phyloP scores from a whole-genome alignment of 2,329 filamentous ascomycete genomes.

The Sporothrix sp. region DNA sequence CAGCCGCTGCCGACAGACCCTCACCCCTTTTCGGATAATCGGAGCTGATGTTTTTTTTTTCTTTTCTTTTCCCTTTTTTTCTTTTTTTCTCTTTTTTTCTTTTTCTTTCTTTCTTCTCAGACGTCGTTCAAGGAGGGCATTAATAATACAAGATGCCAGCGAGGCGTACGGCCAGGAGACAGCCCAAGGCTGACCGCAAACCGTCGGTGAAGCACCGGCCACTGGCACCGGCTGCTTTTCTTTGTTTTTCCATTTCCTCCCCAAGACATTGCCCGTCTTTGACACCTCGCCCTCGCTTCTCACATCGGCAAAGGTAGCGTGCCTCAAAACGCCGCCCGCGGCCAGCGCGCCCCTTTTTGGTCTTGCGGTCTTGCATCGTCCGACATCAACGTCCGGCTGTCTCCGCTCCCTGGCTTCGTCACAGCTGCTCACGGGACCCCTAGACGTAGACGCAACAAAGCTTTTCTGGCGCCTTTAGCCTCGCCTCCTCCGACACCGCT shows the following conservation, averaged over 20 bases:
- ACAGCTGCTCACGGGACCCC: too few relatives aligned
- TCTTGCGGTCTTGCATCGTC: too few relatives aligned
- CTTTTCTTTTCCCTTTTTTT: neutral
- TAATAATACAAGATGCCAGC: neutral
- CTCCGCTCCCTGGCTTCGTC: too few relatives aligned
- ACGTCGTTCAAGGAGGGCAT: neutral
- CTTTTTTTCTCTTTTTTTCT: neutral
- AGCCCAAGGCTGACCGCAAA: constrained; percentile 1
- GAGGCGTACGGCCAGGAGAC: neutral
- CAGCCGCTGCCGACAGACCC: neutral
- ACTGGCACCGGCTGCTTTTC: neutral
- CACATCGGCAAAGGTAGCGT: too few relatives aligned
- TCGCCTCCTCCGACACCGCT: constrained; percentile 2
- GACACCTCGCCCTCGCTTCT: too few relatives aligned
- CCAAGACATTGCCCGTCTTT: too few relatives aligned
- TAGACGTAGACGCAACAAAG: too few relatives aligned
- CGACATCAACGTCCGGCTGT: too few relatives aligned
- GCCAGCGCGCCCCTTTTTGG: too few relatives aligned
- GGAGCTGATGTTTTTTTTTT: neutral
- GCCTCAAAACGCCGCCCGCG: too few relatives aligned
- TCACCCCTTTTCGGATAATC: neutral
- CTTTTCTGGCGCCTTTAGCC: too few relatives aligned
- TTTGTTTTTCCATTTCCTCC: neutral
- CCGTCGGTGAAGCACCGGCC: neutral
- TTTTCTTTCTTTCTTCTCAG: neutral